Conservation (phyloP, 139 green algal species). For the Dunaliella primolecta region DNA sequence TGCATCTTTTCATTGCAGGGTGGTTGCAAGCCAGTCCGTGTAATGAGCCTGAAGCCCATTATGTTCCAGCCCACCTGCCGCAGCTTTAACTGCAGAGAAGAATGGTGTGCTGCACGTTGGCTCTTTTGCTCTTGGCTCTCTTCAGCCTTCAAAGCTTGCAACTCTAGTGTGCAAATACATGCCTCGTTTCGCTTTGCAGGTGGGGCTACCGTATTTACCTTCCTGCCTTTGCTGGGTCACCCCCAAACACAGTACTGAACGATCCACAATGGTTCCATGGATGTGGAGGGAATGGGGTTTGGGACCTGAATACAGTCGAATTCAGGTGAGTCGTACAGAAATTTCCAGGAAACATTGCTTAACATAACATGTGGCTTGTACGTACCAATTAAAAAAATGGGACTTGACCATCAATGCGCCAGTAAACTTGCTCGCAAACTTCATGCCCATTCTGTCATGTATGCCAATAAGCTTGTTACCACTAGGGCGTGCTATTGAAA, state of each 20-base stretch:
- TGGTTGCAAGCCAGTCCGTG: background rate
- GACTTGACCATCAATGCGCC: too few relatives aligned
- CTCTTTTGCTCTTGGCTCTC: too few relatives aligned
- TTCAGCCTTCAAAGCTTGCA: too few relatives aligned
- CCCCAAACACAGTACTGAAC: background rate
- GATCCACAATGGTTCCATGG: background rate
- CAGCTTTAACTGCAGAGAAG: background rate
- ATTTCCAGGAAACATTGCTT: too few relatives aligned
- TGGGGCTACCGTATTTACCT: background rate
- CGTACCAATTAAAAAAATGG: too few relatives aligned
- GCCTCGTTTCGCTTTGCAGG: background rate
- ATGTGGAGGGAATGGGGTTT: background rate
- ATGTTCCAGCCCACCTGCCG: background rate
- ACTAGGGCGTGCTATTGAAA: too few relatives aligned
- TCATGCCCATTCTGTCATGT: too few relatives aligned
- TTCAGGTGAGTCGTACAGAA: background rate
- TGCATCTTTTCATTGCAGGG: too few relatives aligned
- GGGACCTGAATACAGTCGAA: background rate
- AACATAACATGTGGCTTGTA: too few relatives aligned
- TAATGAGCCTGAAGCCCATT: background rate
- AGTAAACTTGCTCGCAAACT: too few relatives aligned
- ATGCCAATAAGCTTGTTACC: too few relatives aligned
- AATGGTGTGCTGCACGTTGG: background rate
- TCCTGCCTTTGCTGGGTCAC: background rate
- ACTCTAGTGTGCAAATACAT: too few relatives aligned